A percentile compares a stretch with the other conserved stretches of the same genome.
phyloP scores from a whole-genome alignment of 1,139 yeast species.

The Saccharomycopsis crataegensis region DNA sequence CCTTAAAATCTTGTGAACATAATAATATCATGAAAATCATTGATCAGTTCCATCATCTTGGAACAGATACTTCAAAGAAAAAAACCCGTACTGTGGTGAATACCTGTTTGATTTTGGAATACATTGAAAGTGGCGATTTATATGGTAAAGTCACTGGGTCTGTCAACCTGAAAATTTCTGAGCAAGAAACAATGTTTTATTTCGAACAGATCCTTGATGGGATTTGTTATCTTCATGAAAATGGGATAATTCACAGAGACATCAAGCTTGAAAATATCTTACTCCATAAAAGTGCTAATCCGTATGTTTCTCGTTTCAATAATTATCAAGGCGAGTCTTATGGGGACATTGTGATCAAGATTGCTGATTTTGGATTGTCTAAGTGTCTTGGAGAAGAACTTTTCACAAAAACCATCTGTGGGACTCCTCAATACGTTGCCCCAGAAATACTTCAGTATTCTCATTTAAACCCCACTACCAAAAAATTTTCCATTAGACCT shows the following conservation, averaged over 20 bases:
- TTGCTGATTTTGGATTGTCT: slow-evolving; percentile 78
- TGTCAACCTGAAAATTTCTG: slow-evolving; percentile 40
- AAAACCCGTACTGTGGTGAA: slow-evolving; percentile 21
- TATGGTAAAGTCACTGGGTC: slow-evolving; percentile 64
- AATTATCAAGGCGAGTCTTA: neutral
- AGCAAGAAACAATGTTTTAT: slow-evolving; percentile 54
- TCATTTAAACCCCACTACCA: neutral
- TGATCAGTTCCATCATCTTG: slow-evolving; percentile 54
- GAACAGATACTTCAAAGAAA: neutral
- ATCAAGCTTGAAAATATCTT: slow-evolving; percentile 73
- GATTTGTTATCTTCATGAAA: slow-evolving; percentile 50
- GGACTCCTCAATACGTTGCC: slow-evolving; percentile 80
- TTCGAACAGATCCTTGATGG: slow-evolving; percentile 60
- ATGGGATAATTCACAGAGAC: slow-evolving; percentile 66
- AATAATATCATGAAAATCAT: slow-evolving; percentile 62
- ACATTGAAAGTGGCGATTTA: slow-evolving; percentile 66
- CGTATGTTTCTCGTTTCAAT: neutral
- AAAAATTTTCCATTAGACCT: slow-evolving; percentile 25
- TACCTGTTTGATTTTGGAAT: slow-evolving; percentile 58
- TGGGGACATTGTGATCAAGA: slow-evolving; percentile 50
- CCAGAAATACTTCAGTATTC: slow-evolving; percentile 54
- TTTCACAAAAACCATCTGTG: slow-evolving; percentile 72
- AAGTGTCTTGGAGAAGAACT: slow-evolving; percentile 72
- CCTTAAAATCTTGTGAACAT: slow-evolving; percentile 59
- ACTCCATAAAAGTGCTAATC: slow-evolving; percentile 38